Base-by-base conservation (phyloP, 2,329 filamentous ascomycete genomes). In the Dactylellina parvicollis region DNA sequence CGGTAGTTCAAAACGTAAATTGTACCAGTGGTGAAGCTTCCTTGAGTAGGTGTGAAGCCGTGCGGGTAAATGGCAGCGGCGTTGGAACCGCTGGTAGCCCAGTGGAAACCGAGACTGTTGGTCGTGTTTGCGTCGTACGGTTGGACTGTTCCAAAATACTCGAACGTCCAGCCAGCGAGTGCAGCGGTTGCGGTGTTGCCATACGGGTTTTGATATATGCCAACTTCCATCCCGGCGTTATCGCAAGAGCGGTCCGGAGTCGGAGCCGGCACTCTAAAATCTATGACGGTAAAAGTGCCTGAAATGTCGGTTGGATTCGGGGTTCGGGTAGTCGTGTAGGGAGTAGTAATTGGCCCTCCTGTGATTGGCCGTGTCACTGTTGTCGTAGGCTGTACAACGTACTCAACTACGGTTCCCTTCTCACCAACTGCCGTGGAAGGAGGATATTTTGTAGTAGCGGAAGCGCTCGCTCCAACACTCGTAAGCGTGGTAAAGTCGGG, bases 121-220 rank as follows among this genome's bases (percentile, higher is more conserved):
- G 34, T 55, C 4, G 40, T 46, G 24, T 7, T 32, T 18, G 5
- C 22, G 20, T 52, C 24, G 16, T 34, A 52, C 2, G 49, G 49
- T 20, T 32, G 10, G 20, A 7, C 12, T 2, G 26, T 52, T 10
- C 49, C 49, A 12, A 52, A 32, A 10, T 52, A 32, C 28, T 52
- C 49, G 22, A 52, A 52, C 1, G 14, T 34, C 49, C 49, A 52
- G 14, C n/a, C 16, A n/a, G 22, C 20, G 5, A 18, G n/a, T 4
- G 20, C 20, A 4, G 30, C 49, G 22, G 28, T 18, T 3, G 26
- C 26, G n/a, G 26, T 55, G 26, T 20, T 20, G 12, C 3, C 5
- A 32, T 32, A 55, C 2, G 49, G 49, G n/a, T 52, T 32, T n/a
- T 52, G n/a, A 24, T 59, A 59, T 10, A 59, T 32, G 16, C 22